Percentiles rank a stretch among this genome's conserved stretches.
Conservation (phyloP, 108 stramenopile species). For the Pseudonitzschia delicatissima region DNA sequence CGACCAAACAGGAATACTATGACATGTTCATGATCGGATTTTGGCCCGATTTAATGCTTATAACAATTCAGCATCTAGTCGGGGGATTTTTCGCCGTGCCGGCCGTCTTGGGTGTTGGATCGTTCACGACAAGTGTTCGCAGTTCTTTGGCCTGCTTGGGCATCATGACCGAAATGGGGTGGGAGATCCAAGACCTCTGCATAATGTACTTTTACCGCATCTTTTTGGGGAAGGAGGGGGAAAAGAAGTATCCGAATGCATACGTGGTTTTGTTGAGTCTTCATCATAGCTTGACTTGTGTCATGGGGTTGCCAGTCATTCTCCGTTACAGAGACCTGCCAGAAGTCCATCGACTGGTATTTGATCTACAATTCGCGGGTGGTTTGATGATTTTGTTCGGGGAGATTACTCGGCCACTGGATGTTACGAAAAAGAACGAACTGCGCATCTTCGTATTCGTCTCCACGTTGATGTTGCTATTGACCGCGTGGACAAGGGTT, state of each 20-base stretch:
- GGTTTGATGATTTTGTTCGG: background rate
- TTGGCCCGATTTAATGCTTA: background rate
- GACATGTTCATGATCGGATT: background rate
- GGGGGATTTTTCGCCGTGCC: background rate
- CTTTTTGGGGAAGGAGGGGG: background rate
- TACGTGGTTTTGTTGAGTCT: background rate
- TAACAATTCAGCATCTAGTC: background rate
- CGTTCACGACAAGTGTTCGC: background rate
- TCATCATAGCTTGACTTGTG: background rate
- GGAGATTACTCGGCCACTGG: background rate
- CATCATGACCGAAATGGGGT: constrained; percentile 4
- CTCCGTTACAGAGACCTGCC: background rate
- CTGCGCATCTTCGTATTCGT: background rate
- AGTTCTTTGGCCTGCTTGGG: constrained; percentile 1
- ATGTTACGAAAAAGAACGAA: background rate
- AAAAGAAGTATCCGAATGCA: background rate
- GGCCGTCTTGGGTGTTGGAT: background rate
- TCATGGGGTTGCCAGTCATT: background rate
- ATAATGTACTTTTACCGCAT: background rate
- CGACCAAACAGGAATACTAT: background rate
- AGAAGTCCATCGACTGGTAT: background rate
- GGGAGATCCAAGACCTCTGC: background rate
- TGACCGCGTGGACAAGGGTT: background rate
- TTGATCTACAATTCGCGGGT: constrained; percentile 1
- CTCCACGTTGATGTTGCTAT: background rate